A percentile compares a stretch with the other conserved stretches of the same genome.
Conservation (phyloP, 2,329 filamentous ascomycete genomes). For the Cercospora beticola region DNA sequence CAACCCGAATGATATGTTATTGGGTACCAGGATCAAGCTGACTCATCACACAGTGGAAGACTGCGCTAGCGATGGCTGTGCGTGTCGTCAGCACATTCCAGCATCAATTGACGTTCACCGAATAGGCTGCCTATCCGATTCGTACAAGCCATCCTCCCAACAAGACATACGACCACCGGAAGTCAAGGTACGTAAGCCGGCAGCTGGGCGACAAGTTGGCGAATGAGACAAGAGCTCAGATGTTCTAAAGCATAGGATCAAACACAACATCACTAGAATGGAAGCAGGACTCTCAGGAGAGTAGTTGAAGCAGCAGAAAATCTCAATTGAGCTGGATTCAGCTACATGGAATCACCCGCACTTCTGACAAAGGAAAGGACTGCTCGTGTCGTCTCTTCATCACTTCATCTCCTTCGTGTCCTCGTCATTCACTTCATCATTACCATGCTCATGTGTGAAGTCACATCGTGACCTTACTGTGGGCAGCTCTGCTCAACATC, state of each 20-base stretch:
- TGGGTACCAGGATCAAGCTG: neutral
- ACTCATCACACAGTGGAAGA: neutral
- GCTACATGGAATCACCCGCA: neutral
- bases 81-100: neutral
- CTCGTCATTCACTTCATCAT: neutral
- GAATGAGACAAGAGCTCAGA: too few relatives aligned
- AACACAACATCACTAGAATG: too few relatives aligned
- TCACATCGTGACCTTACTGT: constrained; percentile 16
- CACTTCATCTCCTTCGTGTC: neutral
- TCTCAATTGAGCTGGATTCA: neutral
- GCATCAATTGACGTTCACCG: neutral
- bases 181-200: too few relatives aligned
- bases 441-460: too few relatives aligned
- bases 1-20: neutral
- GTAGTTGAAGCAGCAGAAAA: too few relatives aligned
- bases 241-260: too few relatives aligned
- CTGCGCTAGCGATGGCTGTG: neutral
- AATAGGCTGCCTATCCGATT: neutral
- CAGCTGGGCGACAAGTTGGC: too few relatives aligned
- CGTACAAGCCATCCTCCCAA: neutral
- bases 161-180: neutral
- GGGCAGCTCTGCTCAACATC: constrained; percentile 30
- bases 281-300: too few relatives aligned
- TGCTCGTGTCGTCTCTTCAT: neutral
- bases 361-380: neutral